These are phyloP conservation scores for Ulvella scutata DNA, from an alignment of 139 green algal species.

Conservation along the genomic window DNA sequence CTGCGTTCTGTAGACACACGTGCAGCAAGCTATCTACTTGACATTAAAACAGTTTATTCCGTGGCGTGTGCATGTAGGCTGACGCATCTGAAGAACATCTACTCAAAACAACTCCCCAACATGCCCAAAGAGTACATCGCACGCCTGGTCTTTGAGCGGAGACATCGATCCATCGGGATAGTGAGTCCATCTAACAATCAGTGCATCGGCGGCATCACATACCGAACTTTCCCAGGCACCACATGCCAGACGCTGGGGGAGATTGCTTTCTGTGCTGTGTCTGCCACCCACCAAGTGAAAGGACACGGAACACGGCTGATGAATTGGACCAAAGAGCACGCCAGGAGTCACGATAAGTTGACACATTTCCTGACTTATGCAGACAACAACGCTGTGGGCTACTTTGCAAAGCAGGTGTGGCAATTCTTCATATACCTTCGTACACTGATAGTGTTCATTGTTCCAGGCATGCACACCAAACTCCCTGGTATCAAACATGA, in stretches of 20 bases:
- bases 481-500: too few species aligned
- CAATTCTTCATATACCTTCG: too few species aligned
- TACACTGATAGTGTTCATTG: too few species aligned
- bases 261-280: slow-evolving; percentile 97
- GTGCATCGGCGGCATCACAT: slow-evolving; percentile 85
- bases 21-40: too few species aligned
- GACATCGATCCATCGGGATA: slow-evolving; percentile 60
- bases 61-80: too few species aligned
- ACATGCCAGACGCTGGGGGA: slow-evolving; percentile 60
- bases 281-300: slow-evolving; percentile 75
- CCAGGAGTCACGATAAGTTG: slow-evolving; percentile 51
- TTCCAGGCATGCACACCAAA: too few species aligned
- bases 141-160: slow-evolving; percentile 74
- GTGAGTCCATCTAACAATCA: slow-evolving; percentile 27
- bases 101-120: slow-evolving; percentile 42
- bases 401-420: slow-evolving; percentile 92
- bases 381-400: slow-evolving; percentile 97
- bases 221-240: slow-evolving; percentile 53
- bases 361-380: slow-evolving; percentile 95
- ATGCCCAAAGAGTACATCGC: slow-evolving; percentile 87
- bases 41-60: too few species aligned
- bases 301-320: slow-evolving; percentile 94
- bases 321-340: slow-evolving; percentile 85
- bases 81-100: slow-evolving; percentile 85
- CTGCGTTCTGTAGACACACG: too few species aligned